Evolutionary conservation across 805 yeast genomes (phyloP), one percentile per base, ranked within the genome.

Genomic region (Wickerhamiella alocasiicola): DNA sequence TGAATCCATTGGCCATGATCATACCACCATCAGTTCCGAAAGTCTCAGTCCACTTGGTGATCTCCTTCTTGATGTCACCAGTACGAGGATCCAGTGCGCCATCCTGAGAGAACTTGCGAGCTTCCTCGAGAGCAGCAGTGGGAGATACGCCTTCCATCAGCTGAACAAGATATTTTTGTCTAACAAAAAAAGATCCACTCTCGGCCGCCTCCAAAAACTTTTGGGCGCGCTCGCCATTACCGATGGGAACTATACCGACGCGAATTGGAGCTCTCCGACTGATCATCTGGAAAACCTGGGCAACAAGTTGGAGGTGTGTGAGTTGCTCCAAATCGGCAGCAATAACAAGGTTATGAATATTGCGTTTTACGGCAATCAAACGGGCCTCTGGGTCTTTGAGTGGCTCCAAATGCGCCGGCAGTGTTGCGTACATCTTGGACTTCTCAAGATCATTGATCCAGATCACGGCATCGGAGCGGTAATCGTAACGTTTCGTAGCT

Each of bases 371-470:
- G 5, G 70, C 70, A 1, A 31, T 9, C n/a, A 41, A 28, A 23
- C 66, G 66, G 27, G 70, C 63, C 6, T 62, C 55, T 23, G 60
- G 56, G n/a, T 61, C 57, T 29, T 71, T 50, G 52, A 79, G 79
- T 0, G 61, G 65, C 6, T 62, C 57, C 9, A 70, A 55, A 31
- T 78, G 65, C 18, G 60, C 54, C 1, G 72, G 54, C 51, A 68
- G 69, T 6, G 61, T 55, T 1, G 56, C 51, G 53, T 81, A 85
- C 24, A 62, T 66, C 1, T 55, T 50, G 53, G 83, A 94, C 0
- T 46, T 53, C 48, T 76, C 93, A 5, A 88, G 62, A 55, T 91
- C 81, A 53, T 88, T 91, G 52, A 88, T 67, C 63, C 75, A 85
- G 1, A 80, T 65, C 6, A 85, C 70, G 0, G 65, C 63, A 2